Base-by-base conservation (phyloP, 768 basidiomycete species). In the Tulasnella sp. region DNA sequence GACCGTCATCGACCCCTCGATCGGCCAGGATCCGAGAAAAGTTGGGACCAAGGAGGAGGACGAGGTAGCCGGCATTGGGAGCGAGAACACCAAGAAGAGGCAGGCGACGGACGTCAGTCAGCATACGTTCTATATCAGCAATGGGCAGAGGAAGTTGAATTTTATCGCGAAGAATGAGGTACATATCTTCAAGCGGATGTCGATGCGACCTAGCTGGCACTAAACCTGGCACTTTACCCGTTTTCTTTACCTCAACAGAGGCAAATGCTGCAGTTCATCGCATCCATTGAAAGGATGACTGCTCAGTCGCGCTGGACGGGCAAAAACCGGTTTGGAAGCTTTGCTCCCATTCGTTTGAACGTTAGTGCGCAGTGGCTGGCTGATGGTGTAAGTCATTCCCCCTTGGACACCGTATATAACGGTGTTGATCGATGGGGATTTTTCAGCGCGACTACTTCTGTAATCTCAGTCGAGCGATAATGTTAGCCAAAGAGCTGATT, bases 351-450 rank as follows among this genome's bases (percentile, higher is more conserved):
- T 75, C 88, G 97, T 42, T 84, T 93, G 81, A 96, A 98, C 82
- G 96, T 96, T 5, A 92, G 96, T 35, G 93, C 96, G 5, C 96
- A 99, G 82, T 99, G 97, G 97, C 90, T 99, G 2, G 96, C 99
- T 23, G 97, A 99, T 84, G 97, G 97, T 23, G 94, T 96, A 80
- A 82, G 93, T 87, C 11, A 29, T 9, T n/a, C 46, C 23, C 46
- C 11, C 26, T 75, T 29, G 44, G 23, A 18, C 20, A 16, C 20
- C 26, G 1, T 51, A 6, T 73, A 10, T n/a, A 18, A 44, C 46
- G 15, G 7, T 15, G n/a, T 20, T 79, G 4, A 67, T 35, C 37
- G 13, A 16, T n/a, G n/a, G 29, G 71, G 13, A 26, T 9, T 0
- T 3, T 20, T 18, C 79, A 96, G 93, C 91, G 97, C 15, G 97